These are phyloP conservation scores for Colletotrichum liriopes DNA, from an alignment of 2,329 filamentous ascomycete genomes.

Conservation along the genomic window DNA sequence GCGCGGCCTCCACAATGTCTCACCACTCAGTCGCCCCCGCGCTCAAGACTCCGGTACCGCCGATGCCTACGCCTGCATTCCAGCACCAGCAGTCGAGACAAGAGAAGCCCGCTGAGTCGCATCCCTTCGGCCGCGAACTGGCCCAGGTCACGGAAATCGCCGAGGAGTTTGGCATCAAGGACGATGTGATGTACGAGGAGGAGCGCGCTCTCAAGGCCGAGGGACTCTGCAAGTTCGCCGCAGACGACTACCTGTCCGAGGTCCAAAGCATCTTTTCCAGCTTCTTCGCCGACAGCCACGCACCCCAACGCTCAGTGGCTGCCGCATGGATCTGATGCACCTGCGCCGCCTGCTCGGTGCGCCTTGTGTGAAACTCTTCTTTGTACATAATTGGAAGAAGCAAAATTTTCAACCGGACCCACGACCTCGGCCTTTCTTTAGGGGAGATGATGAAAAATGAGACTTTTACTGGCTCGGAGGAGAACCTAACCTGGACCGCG, in stretches of 20 bases:
- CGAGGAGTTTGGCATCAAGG: slow-evolving; percentile 83
- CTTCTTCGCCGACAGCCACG: slow-evolving; percentile 65
- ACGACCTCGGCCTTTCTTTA: slow-evolving; percentile 17
- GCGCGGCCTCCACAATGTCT: slow-evolving; percentile 65
- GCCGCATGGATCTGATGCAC: slow-evolving; percentile 65
- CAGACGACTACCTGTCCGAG: slow-evolving; percentile 87
- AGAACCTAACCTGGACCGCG: slow-evolving; percentile 8
- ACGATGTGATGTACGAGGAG: slow-evolving; percentile 80
- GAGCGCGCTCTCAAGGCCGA: slow-evolving; percentile 77
- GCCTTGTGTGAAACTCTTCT: slow-evolving; percentile 23
- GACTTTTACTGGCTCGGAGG: slow-evolving; percentile 11
- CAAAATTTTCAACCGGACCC: slow-evolving; percentile 14
- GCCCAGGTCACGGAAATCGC: slow-evolving; percentile 94
- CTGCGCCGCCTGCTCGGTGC: neutral
- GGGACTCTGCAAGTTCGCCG: slow-evolving; percentile 81
- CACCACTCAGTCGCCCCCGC: slow-evolving; percentile 52
- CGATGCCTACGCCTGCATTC: slow-evolving; percentile 52
- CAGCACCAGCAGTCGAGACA: slow-evolving; percentile 52
- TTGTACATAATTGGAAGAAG: slow-evolving; percentile 43
- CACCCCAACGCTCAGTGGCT: slow-evolving; percentile 47
- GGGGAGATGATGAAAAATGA: slow-evolving; percentile 25
- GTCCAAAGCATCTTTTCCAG: slow-evolving; percentile 78
- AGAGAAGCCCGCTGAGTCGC: slow-evolving; percentile 58
- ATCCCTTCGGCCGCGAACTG: slow-evolving; percentile 92
- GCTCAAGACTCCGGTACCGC: slow-evolving; percentile 49